Conservation (phyloP, 345 rosid genomes). For the Noccaea bulbosa region DNA sequence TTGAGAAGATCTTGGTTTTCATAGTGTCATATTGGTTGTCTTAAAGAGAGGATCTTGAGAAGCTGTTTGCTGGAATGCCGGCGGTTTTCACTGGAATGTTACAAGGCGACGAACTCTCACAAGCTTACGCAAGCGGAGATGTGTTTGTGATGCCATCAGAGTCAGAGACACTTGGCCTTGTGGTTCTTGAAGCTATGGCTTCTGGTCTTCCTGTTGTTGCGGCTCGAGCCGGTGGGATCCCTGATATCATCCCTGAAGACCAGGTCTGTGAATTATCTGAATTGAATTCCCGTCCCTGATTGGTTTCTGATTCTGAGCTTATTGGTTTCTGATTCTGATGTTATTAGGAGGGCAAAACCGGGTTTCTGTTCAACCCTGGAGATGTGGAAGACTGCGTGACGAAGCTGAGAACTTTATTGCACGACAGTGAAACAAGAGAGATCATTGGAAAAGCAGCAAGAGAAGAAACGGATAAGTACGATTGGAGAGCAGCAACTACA, state of each 20-base stretch:
- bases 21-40: not conserved
- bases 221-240: constrained; percentile 93
- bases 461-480: constrained; percentile 84
- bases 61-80: constrained; percentile 82
- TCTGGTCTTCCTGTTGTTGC: constrained; percentile 94
- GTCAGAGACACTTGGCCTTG: constrained; percentile 95
- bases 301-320: constrained; percentile 4
- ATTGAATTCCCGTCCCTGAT: not conserved
- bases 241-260: constrained; percentile 89
- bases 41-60: constrained; percentile 82
- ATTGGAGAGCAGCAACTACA: constrained; percentile 92
- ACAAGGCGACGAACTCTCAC: constrained; percentile 89
- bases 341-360: constrained; percentile 72
- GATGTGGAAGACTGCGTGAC: constrained; percentile 83
- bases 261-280: constrained; percentile 58
- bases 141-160: constrained; percentile 97
- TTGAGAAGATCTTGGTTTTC: too few relatives aligned
- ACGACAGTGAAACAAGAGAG: constrained; percentile 62
- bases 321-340: constrained; percentile 8
- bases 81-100: constrained; percentile 93
- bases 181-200: constrained; percentile 96
- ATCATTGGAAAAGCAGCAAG: constrained; percentile 86
- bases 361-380: constrained; percentile 77
- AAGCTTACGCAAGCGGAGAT: constrained; percentile 97
- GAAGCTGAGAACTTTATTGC: constrained; percentile 62